Percentiles rank a stretch among this genome's conserved stretches.
Evolutionary conservation across 176 grass and related monocot genomes (phyloP).

Genomic region (Oryza australiensis): DNA sequence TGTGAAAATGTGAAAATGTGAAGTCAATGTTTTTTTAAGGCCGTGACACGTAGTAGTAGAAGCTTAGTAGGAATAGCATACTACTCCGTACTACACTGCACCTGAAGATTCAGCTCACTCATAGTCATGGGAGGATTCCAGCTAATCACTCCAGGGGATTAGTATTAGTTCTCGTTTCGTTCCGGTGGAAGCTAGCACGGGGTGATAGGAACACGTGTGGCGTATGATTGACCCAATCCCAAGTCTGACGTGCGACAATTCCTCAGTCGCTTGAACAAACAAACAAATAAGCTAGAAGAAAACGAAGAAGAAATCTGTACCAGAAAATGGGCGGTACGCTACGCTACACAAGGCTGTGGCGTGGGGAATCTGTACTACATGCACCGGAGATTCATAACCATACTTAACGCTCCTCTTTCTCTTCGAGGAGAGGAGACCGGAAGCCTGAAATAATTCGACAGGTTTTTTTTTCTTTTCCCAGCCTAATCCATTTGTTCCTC

Average conservation of each 20-base stretch:
- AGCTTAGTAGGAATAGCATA: background rate
- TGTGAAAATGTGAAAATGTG: background rate
- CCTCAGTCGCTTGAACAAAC: background rate
- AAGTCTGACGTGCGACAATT: background rate
- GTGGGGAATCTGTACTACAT: background rate
- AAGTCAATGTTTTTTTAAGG: background rate
- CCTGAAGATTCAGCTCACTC: background rate
- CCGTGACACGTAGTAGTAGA: background rate
- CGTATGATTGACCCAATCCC: background rate
- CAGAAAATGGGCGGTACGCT: background rate
- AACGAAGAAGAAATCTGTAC: background rate
- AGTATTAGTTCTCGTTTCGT: background rate
- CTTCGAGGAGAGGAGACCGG: background rate
- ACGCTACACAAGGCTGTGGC: conserved; percentile 14
- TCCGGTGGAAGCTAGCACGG: background rate
- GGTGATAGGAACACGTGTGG: background rate
- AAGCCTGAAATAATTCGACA: background rate
- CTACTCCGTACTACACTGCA: background rate
- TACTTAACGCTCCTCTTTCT: background rate
- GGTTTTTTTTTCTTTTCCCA: background rate
- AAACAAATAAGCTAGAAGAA: background rate
- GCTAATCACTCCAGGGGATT: background rate
- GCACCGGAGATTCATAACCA: background rate
- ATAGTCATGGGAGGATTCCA: background rate
- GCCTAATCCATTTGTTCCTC: background rate